Evolutionary conservation across 306 rosid species (phyloP).

Genomic region (Canavalia ensiformis): DNA sequence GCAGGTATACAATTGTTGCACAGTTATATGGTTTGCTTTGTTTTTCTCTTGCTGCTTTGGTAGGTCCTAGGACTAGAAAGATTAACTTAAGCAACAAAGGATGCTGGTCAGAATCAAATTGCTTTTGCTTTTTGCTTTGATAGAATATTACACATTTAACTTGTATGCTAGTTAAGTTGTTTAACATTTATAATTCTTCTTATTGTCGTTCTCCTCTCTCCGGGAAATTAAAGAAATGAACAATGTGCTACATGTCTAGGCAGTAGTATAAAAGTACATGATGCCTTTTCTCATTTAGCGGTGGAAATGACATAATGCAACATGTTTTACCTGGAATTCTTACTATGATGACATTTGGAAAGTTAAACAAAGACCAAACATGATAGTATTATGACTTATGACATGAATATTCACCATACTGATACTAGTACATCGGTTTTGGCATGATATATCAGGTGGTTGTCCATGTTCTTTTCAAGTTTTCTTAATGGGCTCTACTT

Average conservation of each 20-base stretch:
- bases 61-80: slow-evolving; percentile 1
- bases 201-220: background rate
- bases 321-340: slow-evolving; percentile 27
- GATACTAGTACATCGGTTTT: slow-evolving; percentile 6
- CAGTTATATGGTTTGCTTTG: slow-evolving; percentile 40
- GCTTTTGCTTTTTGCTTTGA: background rate
- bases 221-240: background rate
- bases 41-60: slow-evolving; percentile 26
- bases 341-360: slow-evolving; percentile 13
- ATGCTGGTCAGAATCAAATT: background rate
- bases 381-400: background rate
- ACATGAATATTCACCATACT: background rate
- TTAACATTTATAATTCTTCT: background rate
- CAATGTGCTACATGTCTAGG: background rate
- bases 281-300: background rate
- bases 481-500: slow-evolving; percentile 18
- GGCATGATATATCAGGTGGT: background rate
- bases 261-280: slow-evolving; percentile 4
- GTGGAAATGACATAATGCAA: slow-evolving; percentile 3
- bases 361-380: slow-evolving; percentile 21
- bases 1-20: slow-evolving; percentile 59
- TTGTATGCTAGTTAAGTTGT: slow-evolving; percentile 18
- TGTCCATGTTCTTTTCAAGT: slow-evolving; percentile 11
- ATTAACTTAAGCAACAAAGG: slow-evolving; percentile 8
- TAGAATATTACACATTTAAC: background rate